phyloP scores from a whole-genome alignment of 352 stramenopile species.

The Globisporangium radiosum region DNA sequence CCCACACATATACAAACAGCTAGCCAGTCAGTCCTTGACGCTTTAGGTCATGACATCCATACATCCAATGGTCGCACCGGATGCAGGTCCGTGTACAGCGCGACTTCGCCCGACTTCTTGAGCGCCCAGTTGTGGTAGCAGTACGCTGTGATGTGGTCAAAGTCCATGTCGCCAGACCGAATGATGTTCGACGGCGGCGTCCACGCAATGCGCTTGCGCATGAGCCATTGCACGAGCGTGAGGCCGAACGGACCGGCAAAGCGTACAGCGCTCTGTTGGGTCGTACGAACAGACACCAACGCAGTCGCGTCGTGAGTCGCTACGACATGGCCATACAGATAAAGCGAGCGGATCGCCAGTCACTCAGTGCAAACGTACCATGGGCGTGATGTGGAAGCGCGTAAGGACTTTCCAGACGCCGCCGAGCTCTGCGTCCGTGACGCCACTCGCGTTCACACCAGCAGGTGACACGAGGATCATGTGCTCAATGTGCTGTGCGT shows the following conservation, averaged over 20 bases:
- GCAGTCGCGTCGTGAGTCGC: background rate
- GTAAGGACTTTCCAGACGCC: slow-evolving; percentile 34
- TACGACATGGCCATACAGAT: no score
- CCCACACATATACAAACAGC: background rate
- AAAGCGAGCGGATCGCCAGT: no score
- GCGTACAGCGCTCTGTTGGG: slow-evolving; percentile 42
- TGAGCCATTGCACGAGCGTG: slow-evolving; percentile 45
- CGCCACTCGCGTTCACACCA: slow-evolving; percentile 38
- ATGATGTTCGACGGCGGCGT: slow-evolving; percentile 67
- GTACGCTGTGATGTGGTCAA: slow-evolving; percentile 63
- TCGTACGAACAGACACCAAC: slow-evolving; percentile 1
- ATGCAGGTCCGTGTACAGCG: slow-evolving; percentile 71
- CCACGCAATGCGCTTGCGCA: slow-evolving; percentile 52
- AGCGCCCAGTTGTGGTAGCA: slow-evolving; percentile 82
- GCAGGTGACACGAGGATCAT: slow-evolving; percentile 71
- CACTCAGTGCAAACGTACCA: slow-evolving; percentile 26
- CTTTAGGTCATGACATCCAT: background rate
- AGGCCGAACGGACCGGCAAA: slow-evolving; percentile 57
- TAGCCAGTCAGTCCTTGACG: background rate
- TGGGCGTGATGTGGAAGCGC: slow-evolving; percentile 56
- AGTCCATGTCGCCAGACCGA: slow-evolving; percentile 59
- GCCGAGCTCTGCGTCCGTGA: slow-evolving; percentile 31
- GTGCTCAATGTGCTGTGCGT: slow-evolving; percentile 63
- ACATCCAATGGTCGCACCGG: slow-evolving; percentile 23
- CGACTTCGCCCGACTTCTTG: slow-evolving; percentile 60